Conservation (phyloP, 768 basidiomycete genomes). For the Lactifluus rugatus region DNA sequence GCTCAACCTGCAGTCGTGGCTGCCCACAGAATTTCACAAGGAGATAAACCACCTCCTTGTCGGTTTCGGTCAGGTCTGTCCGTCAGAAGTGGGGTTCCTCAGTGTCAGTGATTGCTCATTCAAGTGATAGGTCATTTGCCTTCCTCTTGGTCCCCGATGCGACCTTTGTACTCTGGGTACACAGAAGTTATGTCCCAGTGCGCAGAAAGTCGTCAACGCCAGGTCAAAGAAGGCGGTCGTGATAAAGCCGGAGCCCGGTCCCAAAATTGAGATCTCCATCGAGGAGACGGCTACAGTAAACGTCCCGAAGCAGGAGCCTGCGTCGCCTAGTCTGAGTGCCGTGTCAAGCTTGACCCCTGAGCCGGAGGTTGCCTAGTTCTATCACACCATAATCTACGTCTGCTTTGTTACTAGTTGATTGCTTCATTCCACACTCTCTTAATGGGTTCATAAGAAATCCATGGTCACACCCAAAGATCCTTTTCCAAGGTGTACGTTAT, state of each 20-base stretch:
- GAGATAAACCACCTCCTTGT: slow-evolving; percentile 78
- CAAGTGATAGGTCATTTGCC: slow-evolving; percentile 48
- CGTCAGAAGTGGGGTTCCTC: neutral
- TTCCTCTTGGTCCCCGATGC: slow-evolving; percentile 57
- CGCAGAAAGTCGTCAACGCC: slow-evolving; percentile 26
- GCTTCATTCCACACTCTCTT: neutral
- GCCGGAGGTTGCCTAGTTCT: slow-evolving; percentile 4
- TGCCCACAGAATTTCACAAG: slow-evolving; percentile 58
- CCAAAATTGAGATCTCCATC: slow-evolving; percentile 33
- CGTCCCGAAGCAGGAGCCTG: slow-evolving; percentile 1
- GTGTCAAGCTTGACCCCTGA: slow-evolving; percentile 8
- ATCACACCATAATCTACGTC: neutral
- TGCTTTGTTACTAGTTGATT: neutral
- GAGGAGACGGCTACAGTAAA: slow-evolving; percentile 23
- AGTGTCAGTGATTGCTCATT: neutral
- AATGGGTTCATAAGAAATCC: neutral
- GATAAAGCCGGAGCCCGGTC: slow-evolving; percentile 21
- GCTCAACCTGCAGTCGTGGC: slow-evolving; percentile 75
- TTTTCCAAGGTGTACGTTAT: too few relatives aligned
- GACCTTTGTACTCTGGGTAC: slow-evolving; percentile 49
- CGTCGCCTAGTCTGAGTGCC: slow-evolving; percentile 1
- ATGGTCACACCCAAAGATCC: too few relatives aligned
- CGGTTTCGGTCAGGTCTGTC: slow-evolving; percentile 70
- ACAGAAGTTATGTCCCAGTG: slow-evolving; percentile 59
- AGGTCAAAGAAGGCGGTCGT: slow-evolving; percentile 14